Base-by-base conservation (phyloP, 2,329 filamentous ascomycete species). In the Colletotrichum tamarilloi region DNA sequence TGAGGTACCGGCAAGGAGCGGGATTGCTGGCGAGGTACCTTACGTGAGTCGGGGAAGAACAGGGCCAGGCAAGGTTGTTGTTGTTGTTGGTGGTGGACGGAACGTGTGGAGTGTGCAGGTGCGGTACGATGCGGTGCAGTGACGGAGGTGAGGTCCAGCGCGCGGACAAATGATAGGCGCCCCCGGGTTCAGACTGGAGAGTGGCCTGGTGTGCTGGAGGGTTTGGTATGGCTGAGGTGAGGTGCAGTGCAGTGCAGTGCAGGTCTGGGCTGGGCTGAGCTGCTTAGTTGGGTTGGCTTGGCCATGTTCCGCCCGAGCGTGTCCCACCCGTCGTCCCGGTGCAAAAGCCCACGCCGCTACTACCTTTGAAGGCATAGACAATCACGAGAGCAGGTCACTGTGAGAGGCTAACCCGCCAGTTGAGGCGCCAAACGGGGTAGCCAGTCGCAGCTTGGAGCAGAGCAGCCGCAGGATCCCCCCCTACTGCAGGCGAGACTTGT, bases 371-470 rank as follows among this genome's bases (percentile, higher is more conserved):
- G 38, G 38, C 38, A 42, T 42, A 49, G 62, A 71, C 57, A 73
- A 73, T 73, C 71, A 73, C 71, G 68, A 71, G 71, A 66, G 67
- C 71, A 71, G 56, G 67, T 73, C 67, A 71, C 70, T 53, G 67
- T 71, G 46, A 56, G 67, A 73, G 67, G 60, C 71, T 73, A 66
- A 68, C 3, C 32, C 26, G 53, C 46, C 67, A 71, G 60, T 42
- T 58, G 67, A 71, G 71, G 71, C 71, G 71, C 71, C 71, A 66
- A 73, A 71, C 56, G 60, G 56, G 19, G 35, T 56, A 24, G 28
- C 71, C 60, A 66, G 66, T 73, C 66, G 59, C 66, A 59, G 26
- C 66, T 59, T 59, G 70, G 32, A 30, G 32, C 32, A 35, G 32
- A 16, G 46, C 28, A 32, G 26, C 26, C 35, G 59, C 26, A 49